phyloP scores from a whole-genome alignment of 768 basidiomycete species.

The Tulasnella sp. region DNA sequence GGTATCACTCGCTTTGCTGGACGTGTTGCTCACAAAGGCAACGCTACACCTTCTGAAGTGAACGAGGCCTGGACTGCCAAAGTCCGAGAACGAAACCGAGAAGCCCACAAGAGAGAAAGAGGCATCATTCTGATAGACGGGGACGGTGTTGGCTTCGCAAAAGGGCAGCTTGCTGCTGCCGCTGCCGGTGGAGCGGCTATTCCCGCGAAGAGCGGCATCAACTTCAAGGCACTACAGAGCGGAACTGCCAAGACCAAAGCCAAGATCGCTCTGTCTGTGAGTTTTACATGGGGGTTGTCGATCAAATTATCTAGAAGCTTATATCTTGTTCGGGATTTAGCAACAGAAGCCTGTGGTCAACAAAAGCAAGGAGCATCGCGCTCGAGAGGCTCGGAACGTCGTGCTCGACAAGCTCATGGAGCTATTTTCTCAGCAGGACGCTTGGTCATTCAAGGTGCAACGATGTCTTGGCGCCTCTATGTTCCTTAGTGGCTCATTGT shows the following conservation, averaged over 20 bases:
- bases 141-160: background rate
- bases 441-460: constrained; percentile 39
- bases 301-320: background rate
- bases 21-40: background rate
- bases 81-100: background rate
- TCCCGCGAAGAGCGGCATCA: constrained; percentile 1
- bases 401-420: constrained; percentile 42
- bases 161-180: background rate
- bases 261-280: constrained; percentile 1
- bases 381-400: constrained; percentile 42
- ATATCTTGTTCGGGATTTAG: background rate
- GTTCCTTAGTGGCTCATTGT: background rate
- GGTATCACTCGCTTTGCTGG: background rate
- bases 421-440: constrained; percentile 40
- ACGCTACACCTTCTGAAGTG: background rate
- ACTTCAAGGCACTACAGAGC: constrained; percentile 31
- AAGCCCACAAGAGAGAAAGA: background rate
- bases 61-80: constrained; percentile 3
- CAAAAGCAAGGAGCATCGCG: constrained; percentile 33
- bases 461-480: background rate
- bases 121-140: background rate
- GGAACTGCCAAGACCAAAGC: constrained; percentile 32
- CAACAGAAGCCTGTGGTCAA: constrained; percentile 6
- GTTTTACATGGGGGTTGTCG: background rate
- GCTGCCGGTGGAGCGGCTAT: background rate